Conservation (phyloP, 176 grass and related monocot species). For the Zoysia pacifica region DNA sequence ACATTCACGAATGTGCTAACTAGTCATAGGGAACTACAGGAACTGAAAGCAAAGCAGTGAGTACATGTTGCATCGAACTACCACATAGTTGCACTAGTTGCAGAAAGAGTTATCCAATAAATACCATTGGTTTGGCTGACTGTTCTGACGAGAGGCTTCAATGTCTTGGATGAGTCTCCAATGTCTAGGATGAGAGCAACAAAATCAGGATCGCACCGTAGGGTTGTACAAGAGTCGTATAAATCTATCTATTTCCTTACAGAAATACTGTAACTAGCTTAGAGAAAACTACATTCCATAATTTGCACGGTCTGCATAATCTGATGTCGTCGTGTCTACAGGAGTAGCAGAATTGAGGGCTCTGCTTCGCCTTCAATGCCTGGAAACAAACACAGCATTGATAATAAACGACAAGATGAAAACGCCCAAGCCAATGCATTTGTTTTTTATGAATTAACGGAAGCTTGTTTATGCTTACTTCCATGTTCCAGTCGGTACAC, state of each 20-base stretch:
- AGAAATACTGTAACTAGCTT: too few species aligned
- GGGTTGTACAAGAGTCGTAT: too few species aligned
- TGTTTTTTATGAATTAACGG: neutral
- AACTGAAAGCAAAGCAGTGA: neutral
- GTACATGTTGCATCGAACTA: neutral
- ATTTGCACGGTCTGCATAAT: neutral
- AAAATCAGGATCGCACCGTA: too few species aligned
- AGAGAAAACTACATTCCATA: neutral
- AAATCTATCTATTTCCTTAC: too few species aligned
- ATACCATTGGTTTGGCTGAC: too few species aligned
- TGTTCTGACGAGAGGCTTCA: too few species aligned
- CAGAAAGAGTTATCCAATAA: neutral
- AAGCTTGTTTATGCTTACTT: neutral
- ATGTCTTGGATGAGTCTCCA: too few species aligned
- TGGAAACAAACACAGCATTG: neutral
- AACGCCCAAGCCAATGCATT: neutral
- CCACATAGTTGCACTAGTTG: neutral
- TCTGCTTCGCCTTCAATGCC: constrained; percentile 25
- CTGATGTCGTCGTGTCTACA: constrained; percentile 32
- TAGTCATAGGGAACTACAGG: neutral
- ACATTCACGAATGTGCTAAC: neutral
- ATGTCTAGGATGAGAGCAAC: too few species aligned
- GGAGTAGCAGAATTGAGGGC: constrained; percentile 42
- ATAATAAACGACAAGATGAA: neutral
- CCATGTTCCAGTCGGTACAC: neutral